Evolutionary conservation across 495 filamentous ascomycete genomes (phyloP).

Genomic region (Aspergillus panamensis): DNA sequence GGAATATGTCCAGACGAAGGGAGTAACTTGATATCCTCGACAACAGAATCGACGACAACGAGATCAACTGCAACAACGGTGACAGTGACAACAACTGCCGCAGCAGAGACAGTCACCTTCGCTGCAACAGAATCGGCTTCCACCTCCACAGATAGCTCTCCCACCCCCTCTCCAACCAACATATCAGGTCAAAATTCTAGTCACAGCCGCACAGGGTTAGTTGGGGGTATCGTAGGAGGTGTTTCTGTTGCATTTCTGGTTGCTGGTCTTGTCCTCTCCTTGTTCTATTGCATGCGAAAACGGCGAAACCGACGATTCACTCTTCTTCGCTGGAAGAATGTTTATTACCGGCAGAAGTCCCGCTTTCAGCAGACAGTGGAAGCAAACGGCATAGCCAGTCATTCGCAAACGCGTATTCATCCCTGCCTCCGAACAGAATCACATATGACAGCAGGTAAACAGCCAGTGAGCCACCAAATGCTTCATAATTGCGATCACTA

Average conservation of each 20-base stretch:
- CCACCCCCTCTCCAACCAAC: background rate
- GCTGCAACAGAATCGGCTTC: background rate
- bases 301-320: conserved; percentile 16
- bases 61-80: conserved; percentile 9
- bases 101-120: background rate
- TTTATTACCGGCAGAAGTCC: background rate
- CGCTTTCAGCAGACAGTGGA: background rate
- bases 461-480: background rate
- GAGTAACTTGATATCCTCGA: background rate
- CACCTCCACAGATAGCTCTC: background rate
- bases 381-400: background rate
- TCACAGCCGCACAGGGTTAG: conserved; percentile 18
- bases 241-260: conserved; percentile 22
- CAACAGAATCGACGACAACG: background rate
- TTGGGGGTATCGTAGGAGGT: conserved; percentile 32
- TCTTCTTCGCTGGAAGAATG: conserved; percentile 16
- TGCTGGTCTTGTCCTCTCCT: conserved; percentile 18
- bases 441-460: background rate
- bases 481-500: background rate
- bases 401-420: background rate
- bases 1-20: conserved; percentile 34
- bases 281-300: conserved; percentile 25
- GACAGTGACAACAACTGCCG: background rate
- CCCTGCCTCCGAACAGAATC: background rate
- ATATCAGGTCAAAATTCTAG: background rate